Evolutionary conservation across 2,329 filamentous ascomycete species (phyloP).

Genomic region (Colletotrichum sp.): DNA sequence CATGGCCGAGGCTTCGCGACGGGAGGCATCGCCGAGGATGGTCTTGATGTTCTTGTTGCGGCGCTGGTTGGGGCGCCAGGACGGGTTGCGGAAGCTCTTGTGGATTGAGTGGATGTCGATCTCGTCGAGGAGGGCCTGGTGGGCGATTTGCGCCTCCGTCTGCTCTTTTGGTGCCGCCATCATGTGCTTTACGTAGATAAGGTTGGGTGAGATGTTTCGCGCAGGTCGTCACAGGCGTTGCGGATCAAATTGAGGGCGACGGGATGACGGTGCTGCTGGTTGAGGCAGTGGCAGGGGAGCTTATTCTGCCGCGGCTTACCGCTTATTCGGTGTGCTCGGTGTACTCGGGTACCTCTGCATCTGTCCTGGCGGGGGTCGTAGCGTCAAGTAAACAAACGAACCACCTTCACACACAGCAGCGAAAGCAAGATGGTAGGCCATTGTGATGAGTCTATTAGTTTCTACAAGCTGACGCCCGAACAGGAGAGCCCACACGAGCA

Average conservation of each 20-base stretch:
- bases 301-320: slow-evolving; percentile 21
- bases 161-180: slow-evolving; percentile 72
- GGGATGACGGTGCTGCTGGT: not conserved
- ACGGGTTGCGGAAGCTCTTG: slow-evolving; percentile 87
- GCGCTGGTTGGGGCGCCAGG: slow-evolving; percentile 91
- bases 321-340: slow-evolving; percentile 12
- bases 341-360: not conserved
- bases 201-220: not conserved
- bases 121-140: slow-evolving; percentile 85
- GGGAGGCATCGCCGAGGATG: slow-evolving; percentile 86
- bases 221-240: not conserved
- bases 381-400: slow-evolving; percentile 13
- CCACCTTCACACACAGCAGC: not conserved
- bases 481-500: slow-evolving; percentile 97
- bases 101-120: slow-evolving; percentile 88
- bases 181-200: slow-evolving; percentile 51
- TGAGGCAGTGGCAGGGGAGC: slow-evolving; percentile 3
- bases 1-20: slow-evolving; percentile 80
- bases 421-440: slow-evolving; percentile 13
- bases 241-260: not conserved
- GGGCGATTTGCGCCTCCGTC: slow-evolving; percentile 77
- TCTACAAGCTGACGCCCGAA: not conserved
- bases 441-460: not conserved
- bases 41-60: slow-evolving; percentile 99
- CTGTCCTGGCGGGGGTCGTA: not conserved